phyloP scores from a whole-genome alignment of 768 basidiomycete species.

The Pleurotus platypus region DNA sequence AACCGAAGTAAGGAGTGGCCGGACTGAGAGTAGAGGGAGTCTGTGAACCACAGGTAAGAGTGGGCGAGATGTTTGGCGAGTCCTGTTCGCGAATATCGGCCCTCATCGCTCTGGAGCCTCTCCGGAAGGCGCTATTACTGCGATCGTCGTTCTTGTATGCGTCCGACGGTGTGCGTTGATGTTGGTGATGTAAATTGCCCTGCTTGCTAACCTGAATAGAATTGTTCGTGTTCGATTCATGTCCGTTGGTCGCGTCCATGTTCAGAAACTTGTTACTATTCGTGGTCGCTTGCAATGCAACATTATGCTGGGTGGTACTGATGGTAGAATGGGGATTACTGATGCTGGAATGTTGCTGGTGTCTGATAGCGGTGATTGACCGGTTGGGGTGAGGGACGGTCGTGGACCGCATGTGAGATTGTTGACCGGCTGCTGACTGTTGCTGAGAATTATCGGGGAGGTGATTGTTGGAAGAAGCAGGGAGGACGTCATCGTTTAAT shows the following conservation, averaged over 20 bases:
- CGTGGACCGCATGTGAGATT: slow-evolving; percentile 1
- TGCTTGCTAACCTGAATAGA: slow-evolving; percentile 16
- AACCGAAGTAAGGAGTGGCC: slow-evolving; percentile 67
- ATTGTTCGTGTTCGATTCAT: slow-evolving; percentile 10
- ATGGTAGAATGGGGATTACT: slow-evolving; percentile 1
- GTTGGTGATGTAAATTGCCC: slow-evolving; percentile 8
- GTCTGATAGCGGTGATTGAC: not conserved
- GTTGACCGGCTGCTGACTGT: not conserved
- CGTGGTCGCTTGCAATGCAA: not conserved
- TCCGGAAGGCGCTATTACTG: slow-evolving; percentile 5
- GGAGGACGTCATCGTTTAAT: not conserved
- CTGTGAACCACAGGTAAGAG: slow-evolving; percentile 65
- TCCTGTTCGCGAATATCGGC: slow-evolving; percentile 26
- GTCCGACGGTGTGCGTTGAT: slow-evolving; percentile 7
- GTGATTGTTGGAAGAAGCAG: not conserved
- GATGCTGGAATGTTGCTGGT: slow-evolving; percentile 5
- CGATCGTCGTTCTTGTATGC: slow-evolving; percentile 5
- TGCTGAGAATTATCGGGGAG: not conserved
- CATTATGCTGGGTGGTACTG: not conserved
- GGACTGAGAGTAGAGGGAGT: slow-evolving; percentile 67
- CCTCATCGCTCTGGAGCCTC: slow-evolving; percentile 10
- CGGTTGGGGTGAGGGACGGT: slow-evolving; percentile 5
- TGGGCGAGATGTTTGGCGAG: slow-evolving; percentile 61
- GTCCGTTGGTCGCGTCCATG: slow-evolving; percentile 12
- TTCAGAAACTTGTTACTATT: slow-evolving; percentile 11